Evolutionary conservation across 495 filamentous ascomycete species (phyloP), one percentile per base, ranked within the genome.

Genomic region (Astrothelium macrocarpum): DNA sequence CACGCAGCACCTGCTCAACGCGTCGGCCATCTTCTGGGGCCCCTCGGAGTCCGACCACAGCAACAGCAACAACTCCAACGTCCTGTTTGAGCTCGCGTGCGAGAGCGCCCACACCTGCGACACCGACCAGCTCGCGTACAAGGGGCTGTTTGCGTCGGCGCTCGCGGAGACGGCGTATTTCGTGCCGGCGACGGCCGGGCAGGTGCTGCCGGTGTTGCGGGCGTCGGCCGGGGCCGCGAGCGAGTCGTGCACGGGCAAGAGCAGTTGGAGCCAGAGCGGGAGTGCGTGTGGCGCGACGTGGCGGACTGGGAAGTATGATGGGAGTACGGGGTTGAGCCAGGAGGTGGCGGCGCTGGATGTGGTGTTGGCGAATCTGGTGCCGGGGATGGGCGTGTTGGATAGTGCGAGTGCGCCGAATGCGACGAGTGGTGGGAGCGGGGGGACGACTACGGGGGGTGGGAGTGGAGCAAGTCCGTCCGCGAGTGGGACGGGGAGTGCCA

Each of bases 291-390:
- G 73, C 1, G 59, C 32, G 58, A 64, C 64, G 42, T 81, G 78
- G 78, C 72, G 74, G 16, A 67, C 61, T 10, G 70, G 68, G 7
- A 66, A 36, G 18, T 80, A 67, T 56, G 78, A 81, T 66, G 74
- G 75, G 0, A 71, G 66, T 0, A 62, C 59, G 18, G 78, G 78
- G 1, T 63, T 80, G 16, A 88, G 88, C 10, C 86, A 92, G 72
- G 85, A 91, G 70, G 81, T 91, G 78, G 80, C 81, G 2, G 87
- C 84, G 1, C 77, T 94, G 68, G 85, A 89, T 68, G 78, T 90
- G 29, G 78, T 90, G 1, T 79, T 89, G 62, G 82, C 82, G 9
- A 60, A 64, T 1, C 25, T 56, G 49, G 49, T 29, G 2, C 23
- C 49, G 25, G 49, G 25, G 20, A 20, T 9, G 2, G 20, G 20